phyloP scores from a whole-genome alignment of 352 stramenopile genomes.

The Aphanomyces cochlioides region DNA sequence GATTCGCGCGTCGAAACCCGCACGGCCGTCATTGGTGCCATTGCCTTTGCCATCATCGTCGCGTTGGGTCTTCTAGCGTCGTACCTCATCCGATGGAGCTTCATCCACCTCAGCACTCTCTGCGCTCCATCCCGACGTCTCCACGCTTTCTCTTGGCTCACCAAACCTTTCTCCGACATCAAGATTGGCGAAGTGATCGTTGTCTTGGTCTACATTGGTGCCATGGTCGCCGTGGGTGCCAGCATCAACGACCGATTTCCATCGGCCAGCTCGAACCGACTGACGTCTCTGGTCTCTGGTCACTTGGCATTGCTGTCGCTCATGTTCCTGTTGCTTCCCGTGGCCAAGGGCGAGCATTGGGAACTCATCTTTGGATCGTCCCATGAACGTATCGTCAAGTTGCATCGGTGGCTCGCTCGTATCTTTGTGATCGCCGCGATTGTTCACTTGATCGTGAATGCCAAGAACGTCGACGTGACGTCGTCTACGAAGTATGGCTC shows the following conservation, averaged over 20 bases:
- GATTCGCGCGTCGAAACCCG: background rate
- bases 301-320: constrained; percentile 61
- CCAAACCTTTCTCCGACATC: constrained; percentile 58
- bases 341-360: constrained; percentile 56
- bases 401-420: constrained; percentile 76
- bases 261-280: constrained; percentile 35
- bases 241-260: constrained; percentile 36
- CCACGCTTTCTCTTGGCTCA: constrained; percentile 36
- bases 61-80: constrained; percentile 7
- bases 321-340: constrained; percentile 75
- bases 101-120: background rate
- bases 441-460: constrained; percentile 53
- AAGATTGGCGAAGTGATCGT: constrained; percentile 58
- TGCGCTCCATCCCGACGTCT: background rate
- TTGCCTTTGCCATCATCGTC: background rate
- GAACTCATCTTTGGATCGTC: constrained; percentile 65
- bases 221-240: constrained; percentile 40
- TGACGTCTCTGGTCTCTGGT: constrained; percentile 37
- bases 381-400: constrained; percentile 81
- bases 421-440: constrained; percentile 51
- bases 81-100: background rate
- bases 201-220: constrained; percentile 60
- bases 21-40: constrained; percentile 13
- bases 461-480: constrained; percentile 38
- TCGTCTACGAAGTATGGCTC: constrained; percentile 37